These are phyloP conservation scores for Colletotrichum somersetense DNA, from an alignment of 2,329 filamentous ascomycete genomes.

Conservation along the genomic window DNA sequence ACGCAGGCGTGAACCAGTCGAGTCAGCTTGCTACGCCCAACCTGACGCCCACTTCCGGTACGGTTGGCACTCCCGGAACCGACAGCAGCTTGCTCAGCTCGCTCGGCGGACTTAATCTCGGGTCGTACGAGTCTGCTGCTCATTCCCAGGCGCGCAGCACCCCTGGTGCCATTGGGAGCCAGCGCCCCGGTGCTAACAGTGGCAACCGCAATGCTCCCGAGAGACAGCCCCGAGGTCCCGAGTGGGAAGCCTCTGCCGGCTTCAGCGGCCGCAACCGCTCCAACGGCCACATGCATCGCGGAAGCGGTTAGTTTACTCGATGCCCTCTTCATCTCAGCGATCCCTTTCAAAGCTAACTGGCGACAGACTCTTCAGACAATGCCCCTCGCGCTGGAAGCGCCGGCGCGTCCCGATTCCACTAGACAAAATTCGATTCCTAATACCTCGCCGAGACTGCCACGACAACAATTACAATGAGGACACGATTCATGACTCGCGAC, in stretches of 20 bases:
- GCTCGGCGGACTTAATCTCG: constrained; percentile 64
- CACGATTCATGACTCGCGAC: constrained; percentile 44
- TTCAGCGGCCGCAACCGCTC: constrained; percentile 67
- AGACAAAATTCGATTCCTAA: constrained; percentile 33
- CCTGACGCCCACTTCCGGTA: constrained; percentile 51
- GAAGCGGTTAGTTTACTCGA: constrained; percentile 65
- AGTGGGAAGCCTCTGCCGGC: constrained; percentile 68
- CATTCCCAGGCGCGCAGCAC: constrained; percentile 59
- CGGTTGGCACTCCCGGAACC: constrained; percentile 54
- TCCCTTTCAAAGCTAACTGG: constrained; percentile 12
- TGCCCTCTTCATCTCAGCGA: background rate
- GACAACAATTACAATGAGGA: constrained; percentile 39
- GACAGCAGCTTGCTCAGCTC: constrained; percentile 60
- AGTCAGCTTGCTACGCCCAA: constrained; percentile 52
- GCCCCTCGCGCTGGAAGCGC: constrained; percentile 54
- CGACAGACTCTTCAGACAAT: constrained; percentile 58
- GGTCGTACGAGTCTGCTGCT: constrained; percentile 62
- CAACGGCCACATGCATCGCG: constrained; percentile 72
- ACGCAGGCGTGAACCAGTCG: constrained; percentile 53
- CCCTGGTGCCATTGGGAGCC: constrained; percentile 75
- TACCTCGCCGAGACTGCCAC: constrained; percentile 37
- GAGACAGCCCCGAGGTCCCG: constrained; percentile 73
- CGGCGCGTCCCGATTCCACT: constrained; percentile 41
- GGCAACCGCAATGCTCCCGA: constrained; percentile 64
- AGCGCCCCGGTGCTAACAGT: constrained; percentile 66